These are phyloP conservation scores for Aristolochia contorta DNA, from an alignment of 164 flowering plant species.

Conservation along the genomic window DNA sequence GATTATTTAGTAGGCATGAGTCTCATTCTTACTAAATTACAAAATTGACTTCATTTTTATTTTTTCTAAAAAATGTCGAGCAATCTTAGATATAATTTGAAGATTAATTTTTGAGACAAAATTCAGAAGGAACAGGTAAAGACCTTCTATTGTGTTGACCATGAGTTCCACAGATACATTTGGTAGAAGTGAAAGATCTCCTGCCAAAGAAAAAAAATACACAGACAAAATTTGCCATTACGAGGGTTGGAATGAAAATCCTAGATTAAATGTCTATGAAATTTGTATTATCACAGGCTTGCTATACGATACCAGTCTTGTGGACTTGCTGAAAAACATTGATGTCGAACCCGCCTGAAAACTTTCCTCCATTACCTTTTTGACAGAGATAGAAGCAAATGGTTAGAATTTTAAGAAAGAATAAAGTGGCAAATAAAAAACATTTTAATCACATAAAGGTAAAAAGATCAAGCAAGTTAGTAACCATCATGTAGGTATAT, in stretches of 20 bases:
- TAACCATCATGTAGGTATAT: no score
- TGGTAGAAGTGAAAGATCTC: constrained; percentile 60
- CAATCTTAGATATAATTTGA: not conserved
- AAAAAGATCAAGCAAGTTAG: not conserved
- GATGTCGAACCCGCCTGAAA: constrained; percentile 89
- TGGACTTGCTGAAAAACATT: constrained; percentile 59
- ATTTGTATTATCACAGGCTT: not conserved
- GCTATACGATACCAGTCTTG: constrained; percentile 35
- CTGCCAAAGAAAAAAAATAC: constrained; percentile 30
- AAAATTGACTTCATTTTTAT: no score
- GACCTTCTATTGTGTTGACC: constrained; percentile 79
- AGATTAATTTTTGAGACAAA: not conserved
- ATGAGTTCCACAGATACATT: constrained; percentile 65
- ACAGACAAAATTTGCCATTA: not conserved
- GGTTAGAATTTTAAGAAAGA: not conserved
- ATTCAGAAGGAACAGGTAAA: constrained; percentile 2
- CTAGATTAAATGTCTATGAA: not conserved
- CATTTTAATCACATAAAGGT: not conserved
- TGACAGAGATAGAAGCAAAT: constrained; percentile 3
- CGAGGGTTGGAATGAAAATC: not conserved
- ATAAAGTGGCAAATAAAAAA: not conserved
- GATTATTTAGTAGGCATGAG: no score
- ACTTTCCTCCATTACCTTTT: constrained; percentile 68
- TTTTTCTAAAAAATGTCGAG: not conserved
- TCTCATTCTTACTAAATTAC: no score